Evolutionary conservation across 805 yeast genomes (phyloP), one percentile per base, ranked within the genome.

Genomic region (Cyberlindnera subsufficiens): DNA sequence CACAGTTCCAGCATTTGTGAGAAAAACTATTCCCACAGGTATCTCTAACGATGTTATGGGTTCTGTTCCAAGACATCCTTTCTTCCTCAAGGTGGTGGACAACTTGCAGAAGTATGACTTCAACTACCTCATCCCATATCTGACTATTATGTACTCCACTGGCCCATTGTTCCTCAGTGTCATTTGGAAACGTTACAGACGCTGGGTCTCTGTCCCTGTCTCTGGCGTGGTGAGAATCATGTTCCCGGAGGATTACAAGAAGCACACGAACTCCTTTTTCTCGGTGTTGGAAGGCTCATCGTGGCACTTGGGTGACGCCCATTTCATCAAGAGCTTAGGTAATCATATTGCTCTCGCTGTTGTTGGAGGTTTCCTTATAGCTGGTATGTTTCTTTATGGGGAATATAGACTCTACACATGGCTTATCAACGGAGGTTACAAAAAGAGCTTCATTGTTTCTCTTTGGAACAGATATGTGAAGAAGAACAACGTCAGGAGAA

Each of bases 41-140:
- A 78, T 90, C 33, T 86, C 96, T 5, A 90, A 90, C 61, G 96
- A 89, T 60, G 89, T 89, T 14, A 85, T 90, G 95, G 96, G 95
- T 10, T 69, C 91, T 3, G 82, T 84, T 11, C 96, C 95, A 30
- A 69, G 72, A 38, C 97, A 90, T 63, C 96, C 96, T 3, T 86
- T 89, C 65, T 87, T 86, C 67, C 61, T 74, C 38, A 81, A 80
- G 56, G 84, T 75, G 15, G 74, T 87, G 46, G 83, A 82, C 47
- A 75, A 75, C 37, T 69, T 90, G 46, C 64, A 78, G 47, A 69
- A 64, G 40, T 82, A 77, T 58, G 79, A 87, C 56, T 60, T 66
- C 37, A 83, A 86, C 63, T 88, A 95, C 85, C 64, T 84, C 31
- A 79, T 87, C 15, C 96, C 96, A 13, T 90, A 90, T 66, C 68